Base-by-base conservation (phyloP, 2,329 filamentous ascomycete species). In the Ophiostoma perfectum region DNA sequence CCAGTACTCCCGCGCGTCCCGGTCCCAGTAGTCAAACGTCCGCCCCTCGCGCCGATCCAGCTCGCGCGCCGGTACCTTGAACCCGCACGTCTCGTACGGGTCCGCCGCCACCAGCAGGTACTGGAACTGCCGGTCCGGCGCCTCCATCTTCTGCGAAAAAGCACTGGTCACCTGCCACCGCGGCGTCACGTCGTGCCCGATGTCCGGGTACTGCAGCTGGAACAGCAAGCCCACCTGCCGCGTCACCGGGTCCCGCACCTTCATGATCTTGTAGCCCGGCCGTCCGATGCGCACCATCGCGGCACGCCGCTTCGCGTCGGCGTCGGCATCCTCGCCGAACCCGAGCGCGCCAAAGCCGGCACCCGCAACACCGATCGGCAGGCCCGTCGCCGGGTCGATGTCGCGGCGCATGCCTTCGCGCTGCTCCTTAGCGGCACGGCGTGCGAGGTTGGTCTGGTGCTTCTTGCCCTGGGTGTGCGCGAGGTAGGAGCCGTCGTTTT, bases 401-500 rank as follows among this genome's bases (percentile, higher is more conserved):
- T 90, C 84, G 52, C 84, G 83, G 71, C 88, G 81, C 70, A 90
- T 89, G 66, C 93, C 93, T 75, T 98, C 91, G 77, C 93, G 92
- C 77, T 96, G 90, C 79, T 99, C 95, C 75, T 93, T 89, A n/a
- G 95, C 95, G 7, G 94, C 95, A 75, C 95, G 92, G 9, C 95
- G 90, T 41, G 95, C 95, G 66, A 99, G 88, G 80, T 99, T 99
- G 70, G 95, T 98, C 82, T 99, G 95, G 81, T 99, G 95, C 82
- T 99, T 99, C 77, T 95, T 92, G 69, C 95, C 95, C 80, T 99
- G 95, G 3, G 95, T 99, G 81, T 99, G 95, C 1, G 95, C 95
- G 73, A 99, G 92, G 80, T 99, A 99, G 64, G 93, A 97, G 72
- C 95, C 95, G 81, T 99, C 95, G 78, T 99, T 99, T 77, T 99